Evolutionary conservation across 768 basidiomycete genomes (phyloP).

Genomic region (Podaxis mareebaensis): DNA sequence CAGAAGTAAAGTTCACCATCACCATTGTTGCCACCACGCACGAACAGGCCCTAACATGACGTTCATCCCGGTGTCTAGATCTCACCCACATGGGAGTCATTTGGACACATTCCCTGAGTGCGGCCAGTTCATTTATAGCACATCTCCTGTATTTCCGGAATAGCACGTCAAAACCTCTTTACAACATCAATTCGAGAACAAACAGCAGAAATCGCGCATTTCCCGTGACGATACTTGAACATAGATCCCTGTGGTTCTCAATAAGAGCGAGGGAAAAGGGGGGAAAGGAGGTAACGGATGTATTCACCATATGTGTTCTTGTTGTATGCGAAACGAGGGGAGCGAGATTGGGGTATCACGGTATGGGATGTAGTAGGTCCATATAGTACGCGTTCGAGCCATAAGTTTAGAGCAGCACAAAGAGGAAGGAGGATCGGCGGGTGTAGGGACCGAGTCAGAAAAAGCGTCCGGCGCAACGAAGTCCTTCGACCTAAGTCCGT

Average conservation of each 20-base stretch:
- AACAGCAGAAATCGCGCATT: conserved; percentile 12
- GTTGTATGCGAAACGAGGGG: neutral
- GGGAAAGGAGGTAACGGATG: no score
- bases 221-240: neutral
- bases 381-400: neutral
- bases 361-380: conserved; percentile 5
- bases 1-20: neutral
- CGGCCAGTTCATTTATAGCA: neutral
- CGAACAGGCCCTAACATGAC: neutral
- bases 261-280: neutral
- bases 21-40: neutral
- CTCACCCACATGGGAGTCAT: neutral
- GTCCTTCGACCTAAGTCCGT: neutral
- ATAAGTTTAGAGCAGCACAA: neutral
- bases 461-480: neutral
- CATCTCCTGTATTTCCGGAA: conserved; percentile 1
- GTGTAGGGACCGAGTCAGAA: neutral
- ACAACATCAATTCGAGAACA: neutral
- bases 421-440: neutral
- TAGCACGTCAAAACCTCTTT: neutral
- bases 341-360: neutral
- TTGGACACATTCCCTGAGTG: neutral
- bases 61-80: neutral
- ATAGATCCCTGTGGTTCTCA: neutral
- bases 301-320: neutral